Conservation (phyloP, 192 early-diverging fungal genomes). For the Backusella macrospora region DNA sequence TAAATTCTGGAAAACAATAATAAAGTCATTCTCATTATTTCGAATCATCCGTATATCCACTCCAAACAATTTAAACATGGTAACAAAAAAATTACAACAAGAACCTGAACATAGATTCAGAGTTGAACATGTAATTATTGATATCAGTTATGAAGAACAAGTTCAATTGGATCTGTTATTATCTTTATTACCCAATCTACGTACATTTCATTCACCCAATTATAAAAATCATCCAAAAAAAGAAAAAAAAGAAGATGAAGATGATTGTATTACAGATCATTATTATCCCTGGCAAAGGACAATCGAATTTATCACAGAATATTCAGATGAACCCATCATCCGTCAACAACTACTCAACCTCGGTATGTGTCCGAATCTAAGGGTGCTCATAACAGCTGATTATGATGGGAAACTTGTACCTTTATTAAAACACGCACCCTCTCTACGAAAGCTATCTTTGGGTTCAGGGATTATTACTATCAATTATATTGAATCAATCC, state of each 20-base stretch:
- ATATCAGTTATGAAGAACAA: neutral
- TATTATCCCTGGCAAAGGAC: neutral
- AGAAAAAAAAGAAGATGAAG: neutral
- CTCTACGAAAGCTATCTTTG: neutral
- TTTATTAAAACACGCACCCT: neutral
- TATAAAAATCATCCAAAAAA: constrained; percentile 5
- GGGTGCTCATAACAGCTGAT: neutral
- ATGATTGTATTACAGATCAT: no score
- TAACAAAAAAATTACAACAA: neutral
- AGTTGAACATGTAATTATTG: neutral
- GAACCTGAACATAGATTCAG: neutral
- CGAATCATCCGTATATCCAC: neutral
- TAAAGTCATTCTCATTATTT: neutral
- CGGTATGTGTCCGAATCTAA: neutral
- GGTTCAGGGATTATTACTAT: neutral
- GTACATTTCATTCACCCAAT: neutral
- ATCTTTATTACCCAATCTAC: neutral
- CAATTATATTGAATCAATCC: neutral
- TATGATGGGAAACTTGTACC: neutral
- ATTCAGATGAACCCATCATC: neutral
- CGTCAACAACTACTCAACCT: neutral
- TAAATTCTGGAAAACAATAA: neutral
- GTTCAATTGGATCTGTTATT: neutral
- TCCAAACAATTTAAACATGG: neutral
- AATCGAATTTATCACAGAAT: neutral